Evolutionary conservation across 164 flowering plant genomes (phyloP).

Genomic region (Chimonanthus praecox): DNA sequence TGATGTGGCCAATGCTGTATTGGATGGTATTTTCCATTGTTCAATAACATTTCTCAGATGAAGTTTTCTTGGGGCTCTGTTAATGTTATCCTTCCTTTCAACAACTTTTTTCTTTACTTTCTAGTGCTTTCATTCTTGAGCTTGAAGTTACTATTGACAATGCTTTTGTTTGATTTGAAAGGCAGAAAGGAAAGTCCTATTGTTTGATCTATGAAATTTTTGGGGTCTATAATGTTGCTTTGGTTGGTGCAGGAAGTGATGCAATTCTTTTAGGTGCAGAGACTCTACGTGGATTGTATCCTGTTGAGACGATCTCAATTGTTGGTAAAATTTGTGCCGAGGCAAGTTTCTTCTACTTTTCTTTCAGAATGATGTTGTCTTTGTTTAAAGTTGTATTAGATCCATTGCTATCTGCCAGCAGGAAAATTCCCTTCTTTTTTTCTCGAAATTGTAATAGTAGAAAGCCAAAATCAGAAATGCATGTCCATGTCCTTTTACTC

Average conservation of each 20-base stretch:
- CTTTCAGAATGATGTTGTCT: background rate
- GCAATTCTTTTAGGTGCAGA: constrained; percentile 93
- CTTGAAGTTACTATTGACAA: background rate
- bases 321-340: constrained; percentile 90
- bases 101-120: background rate
- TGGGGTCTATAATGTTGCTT: background rate
- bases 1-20: constrained; percentile 85
- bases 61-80: background rate
- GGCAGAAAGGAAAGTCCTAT: background rate
- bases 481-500: no score
- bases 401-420: background rate
- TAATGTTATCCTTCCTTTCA: background rate
- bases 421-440: background rate
- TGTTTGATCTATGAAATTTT: background rate
- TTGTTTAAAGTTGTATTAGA: background rate
- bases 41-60: background rate
- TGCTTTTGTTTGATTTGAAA: background rate
- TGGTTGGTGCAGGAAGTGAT: constrained; percentile 59
- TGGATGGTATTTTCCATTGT: constrained; percentile 49
- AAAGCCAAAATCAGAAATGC: no score
- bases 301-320: constrained; percentile 74
- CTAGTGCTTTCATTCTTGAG: background rate
- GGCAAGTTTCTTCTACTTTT: constrained; percentile 29
- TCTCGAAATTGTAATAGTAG: background rate
- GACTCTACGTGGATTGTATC: constrained; percentile 79